phyloP scores from a whole-genome alignment of 2,329 filamentous ascomycete species.

The Cryphonectria carpinicola region DNA sequence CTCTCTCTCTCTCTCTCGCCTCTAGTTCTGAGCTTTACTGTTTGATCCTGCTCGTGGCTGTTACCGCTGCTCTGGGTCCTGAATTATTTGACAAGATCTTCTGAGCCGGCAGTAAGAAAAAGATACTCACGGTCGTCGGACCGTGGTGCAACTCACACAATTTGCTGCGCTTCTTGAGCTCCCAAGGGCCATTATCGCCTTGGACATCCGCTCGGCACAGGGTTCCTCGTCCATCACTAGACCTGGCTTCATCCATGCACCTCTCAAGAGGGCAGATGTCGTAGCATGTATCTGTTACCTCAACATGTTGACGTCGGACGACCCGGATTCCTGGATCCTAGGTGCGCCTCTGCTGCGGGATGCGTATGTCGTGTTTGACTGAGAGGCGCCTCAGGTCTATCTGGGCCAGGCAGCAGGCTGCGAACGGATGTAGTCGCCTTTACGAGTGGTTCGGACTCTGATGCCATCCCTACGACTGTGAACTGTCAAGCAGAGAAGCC shows the following conservation, averaged over 20 bases:
- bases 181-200: background rate
- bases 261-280: background rate
- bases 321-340: background rate
- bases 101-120: background rate
- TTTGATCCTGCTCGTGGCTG: background rate
- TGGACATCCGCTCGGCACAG: background rate
- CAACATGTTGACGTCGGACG: background rate
- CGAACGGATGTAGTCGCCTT: background rate
- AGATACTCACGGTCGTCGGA: background rate
- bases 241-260: background rate
- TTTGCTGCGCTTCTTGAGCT: slow-evolving; percentile 8
- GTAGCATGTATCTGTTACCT: background rate
- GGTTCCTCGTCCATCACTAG: background rate
- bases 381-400: background rate
- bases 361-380: slow-evolving; percentile 4
- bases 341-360: background rate
- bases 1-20: too few relatives aligned
- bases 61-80: background rate
- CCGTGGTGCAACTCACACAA: background rate
- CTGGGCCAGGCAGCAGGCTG: background rate
- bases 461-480: background rate
- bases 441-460: background rate
- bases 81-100: background rate
- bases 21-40: background rate
- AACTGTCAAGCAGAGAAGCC: background rate